Evolutionary conservation across 768 basidiomycete genomes (phyloP).

Genomic region (Lentinula aciculospora): DNA sequence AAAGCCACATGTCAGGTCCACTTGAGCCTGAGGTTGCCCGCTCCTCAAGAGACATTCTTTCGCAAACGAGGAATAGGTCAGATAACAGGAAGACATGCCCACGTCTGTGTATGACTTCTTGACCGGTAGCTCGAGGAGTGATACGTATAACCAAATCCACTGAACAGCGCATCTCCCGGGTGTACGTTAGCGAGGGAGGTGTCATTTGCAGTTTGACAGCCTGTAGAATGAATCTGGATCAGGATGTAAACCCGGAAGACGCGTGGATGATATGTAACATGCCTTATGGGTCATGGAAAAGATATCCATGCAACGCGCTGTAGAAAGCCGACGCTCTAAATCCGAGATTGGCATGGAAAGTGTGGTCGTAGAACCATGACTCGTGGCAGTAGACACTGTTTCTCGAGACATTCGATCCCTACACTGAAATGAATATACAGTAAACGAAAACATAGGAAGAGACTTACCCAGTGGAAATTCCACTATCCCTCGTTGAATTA

Average conservation of each 20-base stretch:
- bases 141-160: conserved; percentile 71
- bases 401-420: conserved; percentile 61
- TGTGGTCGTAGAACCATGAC: conserved; percentile 45
- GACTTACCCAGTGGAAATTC: conserved; percentile 52
- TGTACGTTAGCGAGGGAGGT: conserved; percentile 73
- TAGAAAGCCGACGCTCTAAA: conserved; percentile 74
- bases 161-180: conserved; percentile 70
- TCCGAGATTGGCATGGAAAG: conserved; percentile 60
- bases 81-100: conserved; percentile 88
- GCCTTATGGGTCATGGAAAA: conserved; percentile 96
- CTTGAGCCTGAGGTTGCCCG: conserved; percentile 40
- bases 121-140: conserved; percentile 66
- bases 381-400: conserved; percentile 48
- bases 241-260: conserved; percentile 1
- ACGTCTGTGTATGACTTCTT: conserved; percentile 68
- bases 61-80: conserved; percentile 88
- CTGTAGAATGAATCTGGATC: conserved; percentile 38
- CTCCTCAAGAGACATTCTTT: conserved; percentile 72
- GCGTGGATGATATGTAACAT: conserved; percentile 13
- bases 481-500: conserved; percentile 48
- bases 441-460: not conserved
- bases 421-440: conserved; percentile 2
- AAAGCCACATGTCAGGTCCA: conserved; percentile 83
- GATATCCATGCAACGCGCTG: conserved; percentile 80
- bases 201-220: conserved; percentile 87